Evolutionary conservation across 805 yeast species (phyloP).

Genomic region (Grigorovia humatica): DNA sequence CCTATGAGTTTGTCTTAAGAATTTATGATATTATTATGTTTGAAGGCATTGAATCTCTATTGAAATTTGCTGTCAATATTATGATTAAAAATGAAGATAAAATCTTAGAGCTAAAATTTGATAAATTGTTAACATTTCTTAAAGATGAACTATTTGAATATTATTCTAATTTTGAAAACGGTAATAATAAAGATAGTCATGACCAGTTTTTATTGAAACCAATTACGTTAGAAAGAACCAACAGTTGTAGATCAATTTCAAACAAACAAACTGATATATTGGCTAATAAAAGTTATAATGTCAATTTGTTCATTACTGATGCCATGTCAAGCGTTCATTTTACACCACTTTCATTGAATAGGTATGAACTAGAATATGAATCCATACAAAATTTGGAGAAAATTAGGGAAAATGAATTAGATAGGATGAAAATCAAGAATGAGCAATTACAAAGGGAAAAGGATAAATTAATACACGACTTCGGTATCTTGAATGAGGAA

Average conservation of each 20-base stretch:
- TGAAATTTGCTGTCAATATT: constrained; percentile 75
- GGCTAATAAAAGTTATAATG: constrained; percentile 36
- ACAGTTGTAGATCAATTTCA: background rate
- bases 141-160: constrained; percentile 70
- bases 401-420: constrained; percentile 52
- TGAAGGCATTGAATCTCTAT: constrained; percentile 81
- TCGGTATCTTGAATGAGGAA: constrained; percentile 62
- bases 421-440: constrained; percentile 55
- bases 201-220: constrained; percentile 5
- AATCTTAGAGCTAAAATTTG: constrained; percentile 58
- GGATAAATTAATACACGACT: constrained; percentile 58
- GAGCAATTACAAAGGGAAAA: constrained; percentile 66
- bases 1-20: constrained; percentile 75
- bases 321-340: constrained; percentile 59
- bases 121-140: constrained; percentile 61
- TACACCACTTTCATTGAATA: constrained; percentile 58
- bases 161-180: constrained; percentile 36
- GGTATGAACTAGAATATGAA: constrained; percentile 64
- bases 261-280: constrained; percentile 1
- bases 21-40: constrained; percentile 81
- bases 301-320: constrained; percentile 67
- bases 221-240: constrained; percentile 1
- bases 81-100: constrained; percentile 57
- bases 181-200: constrained; percentile 9
- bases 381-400: constrained; percentile 61